Evolutionary conservation across 768 basidiomycete species (phyloP).

Genomic region (Cystoderma amianthinum): DNA sequence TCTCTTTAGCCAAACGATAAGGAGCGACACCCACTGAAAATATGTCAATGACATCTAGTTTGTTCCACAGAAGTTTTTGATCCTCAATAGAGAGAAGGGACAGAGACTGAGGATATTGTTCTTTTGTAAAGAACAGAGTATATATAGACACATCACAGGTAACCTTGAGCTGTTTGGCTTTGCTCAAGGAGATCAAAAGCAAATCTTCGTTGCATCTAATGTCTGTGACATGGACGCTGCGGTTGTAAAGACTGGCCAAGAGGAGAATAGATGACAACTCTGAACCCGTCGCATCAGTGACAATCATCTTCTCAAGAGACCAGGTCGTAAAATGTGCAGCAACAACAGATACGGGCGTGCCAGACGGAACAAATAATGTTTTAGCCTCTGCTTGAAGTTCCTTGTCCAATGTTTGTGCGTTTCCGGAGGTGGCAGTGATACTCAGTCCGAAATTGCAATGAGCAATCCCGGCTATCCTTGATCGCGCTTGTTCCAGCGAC

Average conservation of each 20-base stretch:
- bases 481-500: constrained; percentile 63
- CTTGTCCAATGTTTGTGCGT: constrained; percentile 59
- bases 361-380: constrained; percentile 76
- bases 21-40: constrained; percentile 89
- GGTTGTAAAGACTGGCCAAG: constrained; percentile 86
- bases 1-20: constrained; percentile 61
- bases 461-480: constrained; percentile 54
- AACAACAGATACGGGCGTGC: constrained; percentile 62
- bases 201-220: constrained; percentile 85
- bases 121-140: constrained; percentile 79
- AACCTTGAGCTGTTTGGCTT: constrained; percentile 88
- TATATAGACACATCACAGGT: constrained; percentile 96
- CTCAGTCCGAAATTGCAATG: constrained; percentile 87
- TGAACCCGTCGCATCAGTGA: constrained; percentile 89
- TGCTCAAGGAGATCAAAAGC: constrained; percentile 87
- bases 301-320: constrained; percentile 87
- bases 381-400: constrained; percentile 77
- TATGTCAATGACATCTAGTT: constrained; percentile 77
- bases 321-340: constrained; percentile 87
- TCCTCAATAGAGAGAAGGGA: constrained; percentile 69
- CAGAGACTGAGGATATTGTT: constrained; percentile 59
- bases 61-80: constrained; percentile 81
- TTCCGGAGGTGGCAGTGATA: constrained; percentile 66
- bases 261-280: constrained; percentile 91
- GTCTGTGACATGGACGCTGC: constrained; percentile 86